Conservation (phyloP, 2,329 filamentous ascomycete genomes). For the Neoarthrinium moseri region DNA sequence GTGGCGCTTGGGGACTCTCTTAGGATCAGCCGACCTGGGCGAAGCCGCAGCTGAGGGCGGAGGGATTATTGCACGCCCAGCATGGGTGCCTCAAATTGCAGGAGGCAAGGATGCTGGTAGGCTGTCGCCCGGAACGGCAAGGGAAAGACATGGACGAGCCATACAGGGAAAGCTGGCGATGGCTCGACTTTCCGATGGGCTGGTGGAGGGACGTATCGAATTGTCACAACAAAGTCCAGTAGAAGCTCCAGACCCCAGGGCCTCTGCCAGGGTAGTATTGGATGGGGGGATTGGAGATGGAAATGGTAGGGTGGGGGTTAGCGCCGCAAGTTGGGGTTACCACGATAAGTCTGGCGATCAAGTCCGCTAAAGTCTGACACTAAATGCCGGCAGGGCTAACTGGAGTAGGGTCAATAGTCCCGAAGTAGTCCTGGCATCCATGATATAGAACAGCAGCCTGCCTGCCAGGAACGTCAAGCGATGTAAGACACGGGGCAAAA, state of each 20-base stretch:
- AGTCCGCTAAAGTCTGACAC: background rate
- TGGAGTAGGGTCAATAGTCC: background rate
- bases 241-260: background rate
- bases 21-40: conserved; percentile 1
- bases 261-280: background rate
- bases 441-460: too few species aligned
- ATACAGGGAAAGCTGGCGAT: background rate
- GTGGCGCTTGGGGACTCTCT: conserved; percentile 1
- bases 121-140: background rate
- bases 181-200: background rate
- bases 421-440: too few species aligned
- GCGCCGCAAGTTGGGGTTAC: conserved; percentile 6
- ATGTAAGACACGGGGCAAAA: too few species aligned
- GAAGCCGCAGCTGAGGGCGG: background rate
- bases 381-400: conserved; percentile 2
- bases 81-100: too few species aligned
- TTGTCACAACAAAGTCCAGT: background rate
- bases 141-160: background rate
- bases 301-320: conserved; percentile 5
- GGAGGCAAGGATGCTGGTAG: background rate
- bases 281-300: background rate
- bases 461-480: too few species aligned
- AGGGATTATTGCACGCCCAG: too few species aligned
- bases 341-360: background rate
- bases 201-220: background rate